Percentiles rank a stretch among this genome's conserved stretches.
Conservation (phyloP, 768 basidiomycete genomes). For the Lepiota brunneoincarnata region DNA sequence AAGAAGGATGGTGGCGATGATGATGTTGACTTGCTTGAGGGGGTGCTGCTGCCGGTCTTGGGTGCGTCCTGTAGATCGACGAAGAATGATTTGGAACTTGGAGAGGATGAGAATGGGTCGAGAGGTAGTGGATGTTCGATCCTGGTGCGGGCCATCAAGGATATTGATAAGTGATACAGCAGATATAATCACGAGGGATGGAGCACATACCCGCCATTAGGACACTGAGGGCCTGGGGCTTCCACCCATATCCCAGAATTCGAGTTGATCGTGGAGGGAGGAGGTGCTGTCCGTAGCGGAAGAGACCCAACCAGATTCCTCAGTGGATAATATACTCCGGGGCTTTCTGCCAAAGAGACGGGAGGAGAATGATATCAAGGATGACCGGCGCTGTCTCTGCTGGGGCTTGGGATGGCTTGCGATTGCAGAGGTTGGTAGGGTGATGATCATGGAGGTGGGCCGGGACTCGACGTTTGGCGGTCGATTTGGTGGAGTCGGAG, state of each 20-base stretch:
- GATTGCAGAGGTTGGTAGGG: conserved; percentile 27
- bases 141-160: background rate
- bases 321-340: conserved; percentile 3
- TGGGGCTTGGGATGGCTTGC: conserved; percentile 22
- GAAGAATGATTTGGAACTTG: conserved; percentile 42
- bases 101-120: conserved; percentile 40
- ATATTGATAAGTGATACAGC: background rate
- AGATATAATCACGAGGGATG: too few species aligned
- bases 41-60: conserved; percentile 14
- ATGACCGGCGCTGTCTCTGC: background rate
- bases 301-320: conserved; percentile 7
- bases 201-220: conserved; percentile 6
- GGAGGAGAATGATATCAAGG: conserved; percentile 1
- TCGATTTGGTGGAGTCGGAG: background rate
- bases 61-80: conserved; percentile 21
- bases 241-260: background rate
- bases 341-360: conserved; percentile 1
- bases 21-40: conserved; percentile 20
- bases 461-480: background rate
- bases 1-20: conserved; percentile 25
- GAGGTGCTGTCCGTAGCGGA: background rate
- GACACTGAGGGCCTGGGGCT: background rate
- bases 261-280: background rate
- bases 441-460: conserved; percentile 12
- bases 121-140: conserved; percentile 20